Conservation (phyloP, 2,329 filamentous ascomycete genomes). For the Sclerotinia trifoliorum region DNA sequence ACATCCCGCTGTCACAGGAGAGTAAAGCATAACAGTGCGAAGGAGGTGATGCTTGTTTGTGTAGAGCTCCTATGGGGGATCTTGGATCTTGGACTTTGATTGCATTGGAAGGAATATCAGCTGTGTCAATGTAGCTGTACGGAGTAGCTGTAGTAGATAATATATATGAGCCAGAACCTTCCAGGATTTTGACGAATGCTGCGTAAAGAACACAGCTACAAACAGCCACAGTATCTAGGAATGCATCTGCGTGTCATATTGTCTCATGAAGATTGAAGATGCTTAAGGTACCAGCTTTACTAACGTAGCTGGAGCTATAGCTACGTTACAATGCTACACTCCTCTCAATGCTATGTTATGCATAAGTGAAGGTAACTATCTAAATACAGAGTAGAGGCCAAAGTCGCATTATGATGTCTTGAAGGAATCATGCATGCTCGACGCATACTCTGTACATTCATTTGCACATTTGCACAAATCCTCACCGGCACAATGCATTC, state of each 20-base stretch:
- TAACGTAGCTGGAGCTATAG: neutral
- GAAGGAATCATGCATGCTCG: neutral
- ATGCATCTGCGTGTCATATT: neutral
- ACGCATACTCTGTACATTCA: neutral
- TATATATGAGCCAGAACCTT: neutral
- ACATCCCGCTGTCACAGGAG: constrained; percentile 8
- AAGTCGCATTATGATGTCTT: neutral
- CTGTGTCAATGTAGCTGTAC: neutral
- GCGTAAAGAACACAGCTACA: neutral
- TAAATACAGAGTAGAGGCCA: neutral
- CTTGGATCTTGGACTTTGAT: no score
- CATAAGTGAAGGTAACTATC: neutral
- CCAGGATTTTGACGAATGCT: neutral
- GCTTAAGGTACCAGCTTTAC: neutral
- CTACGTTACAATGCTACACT: neutral
- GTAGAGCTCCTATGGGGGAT: neutral
- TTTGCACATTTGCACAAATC: neutral
- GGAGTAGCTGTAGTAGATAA: neutral
- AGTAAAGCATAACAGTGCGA: neutral
- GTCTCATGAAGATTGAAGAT: neutral
- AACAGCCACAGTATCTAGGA: neutral
- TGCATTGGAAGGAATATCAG: no score
- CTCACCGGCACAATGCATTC: neutral
- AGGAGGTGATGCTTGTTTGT: neutral
- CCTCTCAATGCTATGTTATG: neutral